Conservation (phyloP, 768 basidiomycete genomes). For the Agaricus sinodeliciosus region DNA sequence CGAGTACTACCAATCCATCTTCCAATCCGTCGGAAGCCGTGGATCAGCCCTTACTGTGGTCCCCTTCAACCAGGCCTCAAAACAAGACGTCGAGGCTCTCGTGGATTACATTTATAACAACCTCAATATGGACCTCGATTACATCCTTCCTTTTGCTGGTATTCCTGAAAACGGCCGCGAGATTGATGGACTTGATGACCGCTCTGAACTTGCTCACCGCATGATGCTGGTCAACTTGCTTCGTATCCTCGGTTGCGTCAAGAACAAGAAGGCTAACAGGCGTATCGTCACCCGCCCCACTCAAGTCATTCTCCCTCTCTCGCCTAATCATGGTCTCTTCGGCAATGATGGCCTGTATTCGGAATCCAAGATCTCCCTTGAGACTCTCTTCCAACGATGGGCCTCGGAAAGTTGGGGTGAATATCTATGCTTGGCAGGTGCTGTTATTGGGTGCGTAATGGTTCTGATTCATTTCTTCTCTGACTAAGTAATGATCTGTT, state of each 20-base stretch:
- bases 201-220: slow-evolving; percentile 94
- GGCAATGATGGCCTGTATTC: slow-evolving; percentile 98
- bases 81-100: slow-evolving; percentile 96
- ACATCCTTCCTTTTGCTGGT: slow-evolving; percentile 97
- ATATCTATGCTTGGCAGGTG: slow-evolving; percentile 95
- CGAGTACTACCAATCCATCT: slow-evolving; percentile 98
- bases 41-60: slow-evolving; percentile 97
- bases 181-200: slow-evolving; percentile 95
- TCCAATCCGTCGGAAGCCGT: slow-evolving; percentile 89
- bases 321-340: slow-evolving; percentile 96
- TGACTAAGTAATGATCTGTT: slow-evolving; percentile 10
- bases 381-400: slow-evolving; percentile 98
- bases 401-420: slow-evolving; percentile 98
- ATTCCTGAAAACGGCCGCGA: slow-evolving; percentile 98
- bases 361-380: slow-evolving; percentile 96
- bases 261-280: slow-evolving; percentile 95
- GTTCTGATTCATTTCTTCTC: neutral
- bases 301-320: slow-evolving; percentile 95
- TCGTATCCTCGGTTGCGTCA: slow-evolving; percentile 94
- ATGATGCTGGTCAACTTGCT: slow-evolving; percentile 98
- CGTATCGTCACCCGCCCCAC: slow-evolving; percentile 97
- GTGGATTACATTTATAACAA: slow-evolving; percentile 97
- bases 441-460: slow-evolving; percentile 83
- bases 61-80: slow-evolving; percentile 98
- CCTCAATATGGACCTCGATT: slow-evolving; percentile 95